These are phyloP conservation scores for Naumovozyma dairenensis DNA, from an alignment of 805 yeast genomes.

Conservation along the genomic window DNA sequence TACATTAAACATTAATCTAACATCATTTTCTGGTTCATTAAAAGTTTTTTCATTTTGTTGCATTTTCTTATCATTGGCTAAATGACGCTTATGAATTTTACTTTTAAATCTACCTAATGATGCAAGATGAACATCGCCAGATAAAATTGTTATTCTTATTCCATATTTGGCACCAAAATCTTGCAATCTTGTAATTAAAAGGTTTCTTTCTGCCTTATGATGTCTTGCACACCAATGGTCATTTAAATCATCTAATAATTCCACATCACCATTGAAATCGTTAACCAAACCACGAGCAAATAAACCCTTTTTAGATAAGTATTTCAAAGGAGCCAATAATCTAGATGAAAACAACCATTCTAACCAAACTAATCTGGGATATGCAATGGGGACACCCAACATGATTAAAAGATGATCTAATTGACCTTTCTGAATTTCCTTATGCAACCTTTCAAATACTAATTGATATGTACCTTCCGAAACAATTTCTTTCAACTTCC, in stretches of 20 bases:
- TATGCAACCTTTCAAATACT: conserved; percentile 48
- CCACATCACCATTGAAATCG: conserved; percentile 86
- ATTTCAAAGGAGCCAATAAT: conserved; percentile 54
- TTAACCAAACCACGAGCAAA: conserved; percentile 68
- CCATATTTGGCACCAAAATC: conserved; percentile 55
- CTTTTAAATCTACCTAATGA: conserved; percentile 71
- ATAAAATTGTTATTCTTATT: conserved; percentile 69
- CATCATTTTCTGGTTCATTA: conserved; percentile 54
- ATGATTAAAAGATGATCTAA: conserved; percentile 71
- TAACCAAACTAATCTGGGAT: conserved; percentile 88
- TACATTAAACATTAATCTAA: conserved; percentile 69
- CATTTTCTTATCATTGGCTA: conserved; percentile 27
- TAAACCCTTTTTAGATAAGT: conserved; percentile 49
- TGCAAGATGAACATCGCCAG: conserved; percentile 92
- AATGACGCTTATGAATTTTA: conserved; percentile 37
- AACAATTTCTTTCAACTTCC: conserved; percentile 53
- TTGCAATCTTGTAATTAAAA: conserved; percentile 49
- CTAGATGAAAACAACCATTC: conserved; percentile 63
- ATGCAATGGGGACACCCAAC: conserved; percentile 91
- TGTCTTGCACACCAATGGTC: conserved; percentile 94
- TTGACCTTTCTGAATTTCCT: conserved; percentile 40
- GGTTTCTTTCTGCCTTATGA: conserved; percentile 81
- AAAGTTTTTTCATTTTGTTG: conserved; percentile 34
- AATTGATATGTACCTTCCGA: conserved; percentile 44
- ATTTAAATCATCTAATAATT: conserved; percentile 82